Evolutionary conservation across 345 rosid genomes (phyloP).

Genomic region (Lagerstroemia speciosa): DNA sequence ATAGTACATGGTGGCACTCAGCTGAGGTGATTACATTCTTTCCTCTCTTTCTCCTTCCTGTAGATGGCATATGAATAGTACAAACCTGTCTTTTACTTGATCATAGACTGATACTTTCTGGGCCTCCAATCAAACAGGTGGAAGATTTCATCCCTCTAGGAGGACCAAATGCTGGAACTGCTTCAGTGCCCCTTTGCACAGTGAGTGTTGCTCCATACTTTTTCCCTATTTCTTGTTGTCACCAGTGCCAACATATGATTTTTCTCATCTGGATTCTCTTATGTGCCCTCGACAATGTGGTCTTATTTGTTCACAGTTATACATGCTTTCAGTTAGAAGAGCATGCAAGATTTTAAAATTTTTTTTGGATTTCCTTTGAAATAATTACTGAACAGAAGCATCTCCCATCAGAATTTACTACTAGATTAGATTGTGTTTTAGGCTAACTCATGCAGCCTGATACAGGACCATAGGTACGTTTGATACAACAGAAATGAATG

Average conservation of each 20-base stretch:
- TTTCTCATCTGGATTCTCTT: neutral
- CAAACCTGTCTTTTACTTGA: neutral
- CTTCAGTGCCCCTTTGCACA: slow-evolving; percentile 90
- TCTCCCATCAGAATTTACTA: too few species aligned
- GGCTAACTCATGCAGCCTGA: too few species aligned
- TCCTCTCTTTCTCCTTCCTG: neutral
- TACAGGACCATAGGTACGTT: too few species aligned
- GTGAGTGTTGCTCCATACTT: slow-evolving; percentile 35
- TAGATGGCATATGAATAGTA: neutral
- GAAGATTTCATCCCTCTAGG: slow-evolving; percentile 70
- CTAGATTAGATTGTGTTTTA: too few species aligned
- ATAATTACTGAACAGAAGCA: too few species aligned
- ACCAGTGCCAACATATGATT: neutral
- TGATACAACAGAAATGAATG: too few species aligned
- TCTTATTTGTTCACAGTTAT: too few species aligned
- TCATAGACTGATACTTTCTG: neutral
- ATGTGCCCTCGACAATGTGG: neutral
- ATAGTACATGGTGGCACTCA: too few species aligned
- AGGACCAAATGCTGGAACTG: slow-evolving; percentile 98
- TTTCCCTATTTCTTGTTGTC: neutral
- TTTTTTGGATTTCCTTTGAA: too few species aligned
- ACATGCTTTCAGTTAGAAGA: too few species aligned
- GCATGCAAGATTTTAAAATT: too few species aligned
- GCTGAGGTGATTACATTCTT: too few species aligned
- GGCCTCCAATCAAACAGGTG: slow-evolving; percentile 37